Evolutionary conservation across 768 basidiomycete genomes (phyloP), one percentile per base, ranked within the genome.

Genomic region (Suillus subalutaceus): DNA sequence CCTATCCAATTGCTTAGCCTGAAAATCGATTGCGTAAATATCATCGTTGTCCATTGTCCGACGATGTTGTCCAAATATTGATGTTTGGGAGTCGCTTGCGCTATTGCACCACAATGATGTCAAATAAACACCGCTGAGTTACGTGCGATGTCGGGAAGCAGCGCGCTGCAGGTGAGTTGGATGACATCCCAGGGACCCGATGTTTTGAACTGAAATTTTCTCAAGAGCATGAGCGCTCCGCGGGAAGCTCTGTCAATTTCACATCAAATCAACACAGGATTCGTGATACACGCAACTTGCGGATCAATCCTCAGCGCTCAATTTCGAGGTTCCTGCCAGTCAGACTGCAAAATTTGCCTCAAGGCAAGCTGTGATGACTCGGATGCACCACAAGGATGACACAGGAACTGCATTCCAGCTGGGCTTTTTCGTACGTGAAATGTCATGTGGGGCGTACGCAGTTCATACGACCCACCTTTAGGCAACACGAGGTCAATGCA

Each of bases 21-120:
- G 71, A 65, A 44, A 35, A 63, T 66, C 60, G 65, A 40, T 77
- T 75, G 77, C 74, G 74, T 77, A 77, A 77, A 69, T 23, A 63
- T 63, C 66, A 48, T 62, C 63, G 66, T 59, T 68, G 67, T 43
- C 52, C 65, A 66, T 65, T 44, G 68, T 70, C 13, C 26, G 26
- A 26, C 26, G 1, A 9, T 35, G 53, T 1, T 55, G 55, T 15
- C 38, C 38, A 40, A 40, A 40, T 59, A 15, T n/a, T 12, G 37
- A 13, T 57, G 6, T 41, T 59, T 59, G 26, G 40, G 40, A 41
- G 26, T 41, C 58, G 58, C 58, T 43, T 43, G 26, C 16, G 9
- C 53, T 32, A 35, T 35, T 2, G 35, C n/a, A 37, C 53, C 53
- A 32, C 32, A 18, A 20, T 12, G 38, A 26, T 59, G 26, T 41